Percentiles rank a stretch among this genome's conserved stretches.
These are phyloP conservation scores for Chytriomyces confervae DNA, from an alignment of 192 early-diverging fungal genomes.

Conservation along the genomic window DNA sequence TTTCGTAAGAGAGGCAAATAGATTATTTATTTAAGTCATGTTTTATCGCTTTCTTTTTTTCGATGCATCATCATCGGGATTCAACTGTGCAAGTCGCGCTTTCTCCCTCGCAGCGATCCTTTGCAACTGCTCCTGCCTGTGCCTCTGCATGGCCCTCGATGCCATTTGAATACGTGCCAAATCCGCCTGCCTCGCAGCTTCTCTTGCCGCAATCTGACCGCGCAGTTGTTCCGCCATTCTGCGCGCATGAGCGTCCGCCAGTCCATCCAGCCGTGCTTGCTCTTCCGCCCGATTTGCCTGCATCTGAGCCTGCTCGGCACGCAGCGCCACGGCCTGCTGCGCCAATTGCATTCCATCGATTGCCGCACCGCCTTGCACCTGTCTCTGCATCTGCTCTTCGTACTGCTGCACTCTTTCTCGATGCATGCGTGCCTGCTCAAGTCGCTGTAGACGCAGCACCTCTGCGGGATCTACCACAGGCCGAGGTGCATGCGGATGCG, in stretches of 20 bases:
- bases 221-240: neutral
- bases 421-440: neutral
- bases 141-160: neutral
- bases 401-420: neutral
- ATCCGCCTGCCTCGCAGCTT: neutral
- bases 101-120: neutral
- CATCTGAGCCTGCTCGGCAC: neutral
- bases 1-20: neutral
- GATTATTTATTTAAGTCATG: too few species aligned
- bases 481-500: neutral
- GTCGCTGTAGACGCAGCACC: neutral
- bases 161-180: neutral
- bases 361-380: too few species aligned
- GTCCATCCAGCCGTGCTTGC: neutral
- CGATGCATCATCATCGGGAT: too few species aligned
- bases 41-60: too few species aligned
- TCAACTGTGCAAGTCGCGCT: too few species aligned
- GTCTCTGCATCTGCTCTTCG: too few species aligned
- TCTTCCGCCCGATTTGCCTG: neutral
- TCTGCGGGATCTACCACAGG: neutral
- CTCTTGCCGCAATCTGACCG: neutral
- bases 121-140: neutral
- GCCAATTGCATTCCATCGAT: neutral
- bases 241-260: neutral
- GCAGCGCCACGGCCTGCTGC: constrained; percentile 1